Conservation (phyloP, 2,329 filamentous ascomycete genomes). For the Penicillium sp. region DNA sequence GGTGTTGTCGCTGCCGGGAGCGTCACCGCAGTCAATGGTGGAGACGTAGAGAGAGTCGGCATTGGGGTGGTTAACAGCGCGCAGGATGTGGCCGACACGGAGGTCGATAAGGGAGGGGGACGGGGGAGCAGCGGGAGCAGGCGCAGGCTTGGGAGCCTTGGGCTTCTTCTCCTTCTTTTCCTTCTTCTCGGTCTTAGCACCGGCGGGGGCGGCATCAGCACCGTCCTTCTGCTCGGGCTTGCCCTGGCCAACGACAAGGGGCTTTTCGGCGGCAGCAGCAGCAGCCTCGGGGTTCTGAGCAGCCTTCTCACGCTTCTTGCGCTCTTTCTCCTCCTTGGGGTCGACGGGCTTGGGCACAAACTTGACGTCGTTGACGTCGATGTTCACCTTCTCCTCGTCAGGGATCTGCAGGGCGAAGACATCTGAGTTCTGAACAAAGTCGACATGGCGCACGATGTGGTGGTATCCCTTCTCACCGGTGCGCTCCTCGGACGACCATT, state of each 20-base stretch:
- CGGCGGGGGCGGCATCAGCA: conserved; percentile 45
- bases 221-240: conserved; percentile 48
- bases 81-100: conserved; percentile 94
- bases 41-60: conserved; percentile 94
- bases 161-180: conserved; percentile 56
- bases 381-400: conserved; percentile 70
- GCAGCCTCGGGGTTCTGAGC: conserved; percentile 30
- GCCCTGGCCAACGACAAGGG: conserved; percentile 39
- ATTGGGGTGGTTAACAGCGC: conserved; percentile 92
- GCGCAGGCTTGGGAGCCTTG: conserved; percentile 62
- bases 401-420: conserved; percentile 67
- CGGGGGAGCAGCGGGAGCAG: conserved; percentile 69
- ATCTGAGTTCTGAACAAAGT: conserved; percentile 89
- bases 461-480: conserved; percentile 87
- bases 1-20: conserved; percentile 81
- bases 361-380: conserved; percentile 76
- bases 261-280: conserved; percentile 27
- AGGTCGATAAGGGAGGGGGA: conserved; percentile 89
- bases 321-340: conserved; percentile 92
- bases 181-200: conserved; percentile 55
- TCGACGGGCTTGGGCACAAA: conserved; percentile 88
- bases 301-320: conserved; percentile 89
- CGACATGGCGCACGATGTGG: conserved; percentile 84
- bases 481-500: conserved; percentile 80
- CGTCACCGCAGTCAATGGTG: conserved; percentile 91